phyloP scores from a whole-genome alignment of 768 basidiomycete species.

The Cystobasidium tubakii region DNA sequence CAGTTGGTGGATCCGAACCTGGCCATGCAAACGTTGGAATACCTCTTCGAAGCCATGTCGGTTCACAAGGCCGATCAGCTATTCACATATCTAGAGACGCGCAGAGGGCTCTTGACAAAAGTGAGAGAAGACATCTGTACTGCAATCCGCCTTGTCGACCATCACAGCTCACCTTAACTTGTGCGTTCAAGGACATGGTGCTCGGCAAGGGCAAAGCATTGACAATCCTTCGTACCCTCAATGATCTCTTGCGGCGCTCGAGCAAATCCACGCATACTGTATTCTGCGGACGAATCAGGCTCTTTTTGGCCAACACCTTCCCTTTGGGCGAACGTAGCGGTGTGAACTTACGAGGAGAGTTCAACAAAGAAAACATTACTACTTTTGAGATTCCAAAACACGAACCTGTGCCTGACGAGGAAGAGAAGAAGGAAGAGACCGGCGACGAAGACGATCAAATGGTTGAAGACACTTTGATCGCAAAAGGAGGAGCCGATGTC shows the following conservation, averaged over 20 bases:
- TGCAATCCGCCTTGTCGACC: no score
- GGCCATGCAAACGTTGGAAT: conserved; percentile 55
- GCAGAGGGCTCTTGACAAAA: conserved; percentile 62
- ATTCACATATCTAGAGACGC: conserved; percentile 78
- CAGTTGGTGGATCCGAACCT: conserved; percentile 24
- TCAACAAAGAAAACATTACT: conserved; percentile 59
- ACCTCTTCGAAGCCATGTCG: conserved; percentile 77
- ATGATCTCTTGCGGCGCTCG: conserved; percentile 75
- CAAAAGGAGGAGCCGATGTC: conserved; percentile 36
- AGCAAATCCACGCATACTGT: conserved; percentile 81
- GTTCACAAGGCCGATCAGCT: conserved; percentile 77
- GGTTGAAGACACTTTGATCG: conserved; percentile 13
- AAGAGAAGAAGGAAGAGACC: conserved; percentile 40
- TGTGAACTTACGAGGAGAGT: conserved; percentile 72
- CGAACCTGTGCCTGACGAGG: conserved; percentile 42
- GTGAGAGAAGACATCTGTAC: conserved; percentile 6
- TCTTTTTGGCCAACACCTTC: conserved; percentile 77
- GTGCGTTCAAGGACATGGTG: conserved; percentile 56
- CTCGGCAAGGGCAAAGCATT: conserved; percentile 85
- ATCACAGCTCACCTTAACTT: neutral
- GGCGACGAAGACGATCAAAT: conserved; percentile 18
- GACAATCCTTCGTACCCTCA: conserved; percentile 72
- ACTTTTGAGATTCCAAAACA: conserved; percentile 48
- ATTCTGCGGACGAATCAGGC: conserved; percentile 82
- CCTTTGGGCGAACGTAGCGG: conserved; percentile 83